Evolutionary conservation across 345 rosid species (phyloP).

Genomic region (Citrus inodora): DNA sequence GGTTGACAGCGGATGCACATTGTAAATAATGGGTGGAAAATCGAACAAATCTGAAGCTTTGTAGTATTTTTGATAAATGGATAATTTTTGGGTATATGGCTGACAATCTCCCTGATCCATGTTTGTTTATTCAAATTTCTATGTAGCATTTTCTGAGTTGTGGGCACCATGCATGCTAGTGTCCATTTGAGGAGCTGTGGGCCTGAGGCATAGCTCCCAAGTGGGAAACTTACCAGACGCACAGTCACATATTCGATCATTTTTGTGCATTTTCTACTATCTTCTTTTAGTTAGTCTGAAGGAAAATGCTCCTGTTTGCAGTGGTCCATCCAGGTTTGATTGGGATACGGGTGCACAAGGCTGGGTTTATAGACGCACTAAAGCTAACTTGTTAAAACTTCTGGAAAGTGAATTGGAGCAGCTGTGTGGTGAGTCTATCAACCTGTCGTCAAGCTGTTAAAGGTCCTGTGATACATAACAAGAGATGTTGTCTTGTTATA

Average conservation of each 20-base stretch:
- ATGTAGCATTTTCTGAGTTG: background rate
- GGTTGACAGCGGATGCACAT: too few relatives aligned
- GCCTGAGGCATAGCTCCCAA: too few relatives aligned
- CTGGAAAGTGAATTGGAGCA: constrained; percentile 70
- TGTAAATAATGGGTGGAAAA: too few relatives aligned
- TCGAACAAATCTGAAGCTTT: too few relatives aligned
- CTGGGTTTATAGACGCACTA: constrained; percentile 78
- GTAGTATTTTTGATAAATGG: too few relatives aligned
- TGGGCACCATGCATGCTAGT: too few relatives aligned
- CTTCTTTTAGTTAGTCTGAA: background rate
- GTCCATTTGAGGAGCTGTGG: too few relatives aligned
- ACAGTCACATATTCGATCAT: too few relatives aligned
- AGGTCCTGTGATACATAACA: background rate
- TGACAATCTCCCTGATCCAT: too few relatives aligned
- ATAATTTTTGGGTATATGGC: too few relatives aligned
- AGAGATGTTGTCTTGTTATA: background rate
- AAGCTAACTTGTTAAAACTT: constrained; percentile 52
- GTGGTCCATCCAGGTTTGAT: constrained; percentile 90
- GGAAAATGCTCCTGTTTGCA: constrained; percentile 22
- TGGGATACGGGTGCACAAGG: constrained; percentile 69
- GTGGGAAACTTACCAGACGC: too few relatives aligned
- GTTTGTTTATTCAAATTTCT: background rate
- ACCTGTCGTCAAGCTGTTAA: constrained; percentile 31
- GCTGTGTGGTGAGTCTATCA: constrained; percentile 66
- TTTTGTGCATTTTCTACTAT: background rate